Base-by-base conservation (phyloP, 2,329 filamentous ascomycete genomes). In the Dactylonectria estremocensis region DNA sequence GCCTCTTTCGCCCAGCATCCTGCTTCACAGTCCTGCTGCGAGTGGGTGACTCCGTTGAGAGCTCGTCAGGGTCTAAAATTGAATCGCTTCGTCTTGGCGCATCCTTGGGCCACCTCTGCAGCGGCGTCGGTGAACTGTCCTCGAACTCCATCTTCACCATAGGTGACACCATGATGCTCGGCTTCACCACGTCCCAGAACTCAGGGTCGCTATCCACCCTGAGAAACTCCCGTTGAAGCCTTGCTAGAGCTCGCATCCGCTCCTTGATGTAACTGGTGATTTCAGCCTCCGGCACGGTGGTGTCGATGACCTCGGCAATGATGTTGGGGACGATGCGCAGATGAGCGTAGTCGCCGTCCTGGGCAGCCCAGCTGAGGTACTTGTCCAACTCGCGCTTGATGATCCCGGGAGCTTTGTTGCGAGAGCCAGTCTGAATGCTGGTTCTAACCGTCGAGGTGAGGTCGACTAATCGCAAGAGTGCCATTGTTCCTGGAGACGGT, bases 321-420 rank as follows among this genome's bases (percentile, higher is more conserved):
- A 84, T 74, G 64, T 85, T 85, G 13, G 83, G 81, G 2, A 83
- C 74, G 33, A 78, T 76, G 2, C 77, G 73, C 3, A 80, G 72
- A 45, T 78, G 69, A 7, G 70, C 68, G 68, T 81, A 84, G 24
- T 76, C 77, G 18, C 81, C 83, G 40, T 85, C 83, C 14, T 79
- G 76, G n/a, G 80, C 79, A 1, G 83, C 81, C 83, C 83, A 85
- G 20, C 68, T 74, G n/a, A 82, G 56, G 57, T 80, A 83, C 43
- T 72, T 73, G 28, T 78, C 76, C 1, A 85, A 63, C 14, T 77
- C 75, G 53, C 74, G 79, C 53, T 80, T 80, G 57, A 84, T 80
- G 28, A 79, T 71, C 0, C 43, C 52, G 0, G 81, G 71, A 5
- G 78, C 77, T 53, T 79, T 82, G 10, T 71, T 67, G 11, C 75